A percentile compares a stretch with the other conserved stretches of the same genome.
These are phyloP conservation scores for Spergularia bocconei DNA, from an alignment of 148 eudicot genomes.

Conservation along the genomic window DNA sequence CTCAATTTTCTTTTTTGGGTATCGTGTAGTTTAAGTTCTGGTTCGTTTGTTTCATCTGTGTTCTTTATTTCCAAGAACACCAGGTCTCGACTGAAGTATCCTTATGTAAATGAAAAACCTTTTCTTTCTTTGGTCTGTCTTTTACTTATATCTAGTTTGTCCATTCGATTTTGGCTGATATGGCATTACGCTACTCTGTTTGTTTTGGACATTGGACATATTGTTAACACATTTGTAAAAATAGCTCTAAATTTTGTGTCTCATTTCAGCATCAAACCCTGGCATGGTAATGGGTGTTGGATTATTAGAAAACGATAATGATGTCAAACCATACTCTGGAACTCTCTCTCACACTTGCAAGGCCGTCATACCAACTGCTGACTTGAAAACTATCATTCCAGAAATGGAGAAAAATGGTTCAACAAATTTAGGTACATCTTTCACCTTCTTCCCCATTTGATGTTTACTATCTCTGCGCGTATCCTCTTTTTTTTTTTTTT, in stretches of 20 bases:
- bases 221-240: background rate
- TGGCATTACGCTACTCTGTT: background rate
- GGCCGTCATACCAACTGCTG: conserved; percentile 1
- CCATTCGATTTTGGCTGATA: background rate
- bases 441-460: background rate
- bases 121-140: background rate
- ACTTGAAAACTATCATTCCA: background rate
- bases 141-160: background rate
- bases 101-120: background rate
- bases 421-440: background rate
- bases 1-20: no score
- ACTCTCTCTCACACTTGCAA: conserved; percentile 9
- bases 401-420: background rate
- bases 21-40: no score
- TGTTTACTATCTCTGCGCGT: no score
- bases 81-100: no score
- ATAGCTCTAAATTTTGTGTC: background rate
- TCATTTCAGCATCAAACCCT: background rate
- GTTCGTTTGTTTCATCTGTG: no score
- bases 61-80: no score
- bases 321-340: background rate
- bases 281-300: background rate
- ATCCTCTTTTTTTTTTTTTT: no score
- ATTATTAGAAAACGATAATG: background rate
- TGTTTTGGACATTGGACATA: background rate